phyloP scores from a whole-genome alignment of 352 stramenopile genomes.

The Globisporangium camurandrum region DNA sequence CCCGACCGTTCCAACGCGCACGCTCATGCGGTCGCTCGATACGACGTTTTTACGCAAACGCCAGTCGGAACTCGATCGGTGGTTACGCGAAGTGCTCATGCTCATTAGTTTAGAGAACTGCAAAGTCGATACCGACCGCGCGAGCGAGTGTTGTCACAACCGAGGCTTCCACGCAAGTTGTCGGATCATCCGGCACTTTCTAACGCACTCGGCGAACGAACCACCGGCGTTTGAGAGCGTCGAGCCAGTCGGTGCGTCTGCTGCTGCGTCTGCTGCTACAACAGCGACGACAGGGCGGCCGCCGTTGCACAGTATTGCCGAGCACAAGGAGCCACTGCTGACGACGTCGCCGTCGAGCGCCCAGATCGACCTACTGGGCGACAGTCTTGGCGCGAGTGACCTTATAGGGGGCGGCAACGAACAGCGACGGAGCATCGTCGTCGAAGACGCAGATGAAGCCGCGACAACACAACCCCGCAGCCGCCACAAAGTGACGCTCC shows the following conservation, averaged over 20 bases:
- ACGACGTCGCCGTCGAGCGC: conserved; percentile 9
- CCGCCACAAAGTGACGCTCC: conserved; percentile 59
- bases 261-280: background rate
- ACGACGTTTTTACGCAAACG: conserved; percentile 77
- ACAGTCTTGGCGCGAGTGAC: conserved; percentile 32
- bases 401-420: conserved; percentile 22
- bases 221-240: conserved; percentile 58
- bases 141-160: conserved; percentile 56
- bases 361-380: conserved; percentile 40
- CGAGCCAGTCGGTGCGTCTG: conserved; percentile 16
- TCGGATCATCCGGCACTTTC: conserved; percentile 60
- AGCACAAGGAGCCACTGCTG: conserved; percentile 27
- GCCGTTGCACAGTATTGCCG: conserved; percentile 42
- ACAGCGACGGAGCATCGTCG: conserved; percentile 47
- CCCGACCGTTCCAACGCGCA: conserved; percentile 68
- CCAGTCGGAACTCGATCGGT: conserved; percentile 76
- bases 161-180: conserved; percentile 60
- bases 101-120: conserved; percentile 75
- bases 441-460: conserved; percentile 67
- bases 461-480: conserved; percentile 16
- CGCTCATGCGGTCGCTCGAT: conserved; percentile 77
- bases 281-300: conserved; percentile 2
- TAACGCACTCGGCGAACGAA: conserved; percentile 72
- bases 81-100: conserved; percentile 79
- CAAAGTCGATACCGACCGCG: conserved; percentile 59